phyloP scores from a whole-genome alignment of 2,329 filamentous ascomycete genomes.

The Hypoxylon sp. region DNA sequence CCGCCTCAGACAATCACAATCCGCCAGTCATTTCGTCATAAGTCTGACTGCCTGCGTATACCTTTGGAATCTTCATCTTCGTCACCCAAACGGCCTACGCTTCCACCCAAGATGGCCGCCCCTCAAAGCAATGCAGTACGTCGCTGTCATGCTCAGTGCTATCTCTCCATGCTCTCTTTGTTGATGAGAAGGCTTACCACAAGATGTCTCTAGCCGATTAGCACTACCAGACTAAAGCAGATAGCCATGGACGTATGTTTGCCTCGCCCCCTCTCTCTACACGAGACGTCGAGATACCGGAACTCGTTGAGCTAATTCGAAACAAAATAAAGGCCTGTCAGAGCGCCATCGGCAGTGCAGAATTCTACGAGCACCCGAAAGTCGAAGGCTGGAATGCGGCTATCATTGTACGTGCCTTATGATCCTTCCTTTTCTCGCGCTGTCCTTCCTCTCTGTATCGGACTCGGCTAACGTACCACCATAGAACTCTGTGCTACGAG shows the following conservation, averaged over 20 bases:
- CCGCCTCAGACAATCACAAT: neutral
- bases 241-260: constrained; percentile 80
- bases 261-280: constrained; percentile 10
- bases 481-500: constrained; percentile 78
- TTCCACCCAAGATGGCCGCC: constrained; percentile 37
- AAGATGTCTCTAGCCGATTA: constrained; percentile 67
- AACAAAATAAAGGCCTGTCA: constrained; percentile 74
- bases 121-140: constrained; percentile 40
- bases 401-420: constrained; percentile 77
- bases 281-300: constrained; percentile 1
- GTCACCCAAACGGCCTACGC: constrained; percentile 2
- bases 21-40: constrained; percentile 1
- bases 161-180: neutral
- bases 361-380: constrained; percentile 86
- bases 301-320: constrained; percentile 29
- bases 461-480: constrained; percentile 1
- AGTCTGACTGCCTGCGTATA: neutral
- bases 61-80: constrained; percentile 2
- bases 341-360: constrained; percentile 73
- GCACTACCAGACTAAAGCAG: constrained; percentile 79
- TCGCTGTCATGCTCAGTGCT: neutral
- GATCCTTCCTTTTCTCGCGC: neutral
- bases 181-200: constrained; percentile 19
- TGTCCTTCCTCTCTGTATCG: neutral
- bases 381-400: constrained; percentile 88